A percentile compares a stretch with the other conserved stretches of the same genome.
phyloP scores from a whole-genome alignment of 163 green algal species.

The Scenedesmus sp. region DNA sequence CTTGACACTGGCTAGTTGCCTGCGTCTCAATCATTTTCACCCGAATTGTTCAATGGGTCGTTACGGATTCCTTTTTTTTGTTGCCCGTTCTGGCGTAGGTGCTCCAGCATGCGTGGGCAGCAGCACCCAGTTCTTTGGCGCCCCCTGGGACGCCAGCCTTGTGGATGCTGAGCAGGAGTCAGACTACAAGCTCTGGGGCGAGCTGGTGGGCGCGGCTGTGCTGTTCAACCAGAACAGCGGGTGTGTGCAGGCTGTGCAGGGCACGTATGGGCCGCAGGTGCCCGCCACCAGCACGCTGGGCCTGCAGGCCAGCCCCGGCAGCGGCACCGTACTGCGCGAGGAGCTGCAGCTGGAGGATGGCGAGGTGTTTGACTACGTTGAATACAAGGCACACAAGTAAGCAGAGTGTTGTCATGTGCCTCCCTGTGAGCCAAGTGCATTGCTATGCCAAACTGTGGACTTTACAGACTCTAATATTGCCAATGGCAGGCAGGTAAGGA shows the following conservation, averaged over 20 bases:
- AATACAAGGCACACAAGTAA: conserved; percentile 31
- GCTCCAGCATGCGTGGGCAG: conserved; percentile 14
- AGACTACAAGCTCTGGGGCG: not conserved
- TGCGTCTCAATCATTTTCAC: not conserved
- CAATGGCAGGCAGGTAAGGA: no score
- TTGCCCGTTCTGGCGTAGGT: not conserved
- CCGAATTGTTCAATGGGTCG: not conserved
- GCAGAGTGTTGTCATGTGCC: not conserved
- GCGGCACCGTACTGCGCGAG: not conserved
- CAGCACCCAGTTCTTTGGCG: conserved; percentile 38
- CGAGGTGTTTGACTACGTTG: conserved; percentile 4
- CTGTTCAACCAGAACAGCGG: not conserved
- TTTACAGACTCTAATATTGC: no score
- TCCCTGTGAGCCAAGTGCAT: no score
- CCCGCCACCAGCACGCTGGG: not conserved
- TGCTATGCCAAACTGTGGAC: no score
- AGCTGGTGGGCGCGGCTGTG: not conserved
- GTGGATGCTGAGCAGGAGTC: conserved; percentile 7
- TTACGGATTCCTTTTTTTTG: not conserved
- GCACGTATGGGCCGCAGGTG: not conserved
- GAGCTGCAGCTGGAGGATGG: not conserved
- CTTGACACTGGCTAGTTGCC: not conserved
- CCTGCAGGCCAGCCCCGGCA: not conserved
- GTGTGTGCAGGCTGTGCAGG: not conserved
- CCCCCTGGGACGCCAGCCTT: conserved; percentile 12